Base-by-base conservation (phyloP, 495 filamentous ascomycete genomes). In the Aspergillus nidulans region DNA sequence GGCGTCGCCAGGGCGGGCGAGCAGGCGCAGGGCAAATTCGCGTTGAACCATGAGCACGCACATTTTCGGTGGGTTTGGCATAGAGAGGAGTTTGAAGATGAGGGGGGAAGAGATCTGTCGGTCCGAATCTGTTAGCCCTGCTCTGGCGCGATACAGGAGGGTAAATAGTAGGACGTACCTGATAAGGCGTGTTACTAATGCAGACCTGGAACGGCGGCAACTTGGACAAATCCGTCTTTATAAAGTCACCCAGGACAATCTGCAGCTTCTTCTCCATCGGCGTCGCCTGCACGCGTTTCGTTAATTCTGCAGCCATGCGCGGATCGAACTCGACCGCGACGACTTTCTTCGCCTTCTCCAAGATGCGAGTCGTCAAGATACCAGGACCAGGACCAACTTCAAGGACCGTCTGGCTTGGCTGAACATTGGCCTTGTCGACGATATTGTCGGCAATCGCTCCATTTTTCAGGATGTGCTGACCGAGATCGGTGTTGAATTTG, bases 381-480 rank as follows among this genome's bases (percentile, higher is more conserved):
- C 90, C 90, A 2, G 90, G 90, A 52, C 91, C 89, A 36, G 87
- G 84, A 49, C 86, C 86, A 41, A 88, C 84, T 77, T 89, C 86
- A 16, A 89, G 81, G 23, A 89, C 86, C 38, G 83, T 74, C 76
- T 81, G 49, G 30, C 86, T 90, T 42, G 92, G 92, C 63, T 96
- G 95, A 16, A 97, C 81, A 52, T 83, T 81, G 23, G 92, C 90
- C 72, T 97, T 97, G 47, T 88, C 80, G 43, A 89, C 85, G 64
- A 95, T 97, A 21, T 87, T 86, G 67, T 91, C 84, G 16, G 91
- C 89, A 53, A 97, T 89, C 54, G 90, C 91, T 16, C 92, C 92
- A 72, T 97, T 97, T 74, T 95, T 96, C 62, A 97, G 79, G 51
- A 97, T 90, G 70, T 97, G 92, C 74, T 97, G 92, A 57, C 92